Conservation (phyloP, 805 yeast genomes). For the Ogataea salicorniae region DNA sequence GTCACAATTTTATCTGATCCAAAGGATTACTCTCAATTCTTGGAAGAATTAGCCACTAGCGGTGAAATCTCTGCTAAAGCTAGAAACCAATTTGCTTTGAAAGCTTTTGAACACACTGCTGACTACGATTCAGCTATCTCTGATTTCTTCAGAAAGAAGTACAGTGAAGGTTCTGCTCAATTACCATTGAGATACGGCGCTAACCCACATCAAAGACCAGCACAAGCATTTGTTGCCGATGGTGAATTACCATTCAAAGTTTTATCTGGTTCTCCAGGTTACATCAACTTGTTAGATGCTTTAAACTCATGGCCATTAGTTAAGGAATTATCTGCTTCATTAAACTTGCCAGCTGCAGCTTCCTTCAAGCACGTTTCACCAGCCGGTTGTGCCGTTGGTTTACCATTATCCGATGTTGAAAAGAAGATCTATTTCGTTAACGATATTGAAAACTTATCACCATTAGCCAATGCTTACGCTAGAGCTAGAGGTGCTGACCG, state of each 20-base stretch:
- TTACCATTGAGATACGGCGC: constrained; percentile 97
- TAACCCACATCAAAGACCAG: constrained; percentile 98
- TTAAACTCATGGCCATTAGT: constrained; percentile 98
- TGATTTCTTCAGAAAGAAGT: constrained; percentile 96
- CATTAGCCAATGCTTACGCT: constrained; percentile 96
- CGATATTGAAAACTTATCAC: constrained; percentile 91
- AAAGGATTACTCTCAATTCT: constrained; percentile 79
- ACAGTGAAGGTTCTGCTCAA: constrained; percentile 85
- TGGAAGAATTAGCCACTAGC: constrained; percentile 60
- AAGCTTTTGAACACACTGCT: constrained; percentile 98
- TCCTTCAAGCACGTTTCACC: constrained; percentile 98
- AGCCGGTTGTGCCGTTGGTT: constrained; percentile 97
- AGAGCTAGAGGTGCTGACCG: constrained; percentile 99
- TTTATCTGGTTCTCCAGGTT: constrained; percentile 92
- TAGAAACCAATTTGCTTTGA: constrained; percentile 82
- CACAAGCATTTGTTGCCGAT: constrained; percentile 86
- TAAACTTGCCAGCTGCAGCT: constrained; percentile 97
- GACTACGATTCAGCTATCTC: constrained; percentile 94
- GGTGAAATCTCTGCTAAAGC: constrained; percentile 71
- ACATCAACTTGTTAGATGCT: constrained; percentile 94
- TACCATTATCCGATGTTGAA: constrained; percentile 86
- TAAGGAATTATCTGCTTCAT: constrained; percentile 89
- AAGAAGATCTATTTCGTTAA: constrained; percentile 93
- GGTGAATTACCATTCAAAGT: constrained; percentile 94
- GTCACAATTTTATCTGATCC: constrained; percentile 96